Conservation (phyloP, 2,329 filamentous ascomycete genomes). For the Monosporascus ibericus region DNA sequence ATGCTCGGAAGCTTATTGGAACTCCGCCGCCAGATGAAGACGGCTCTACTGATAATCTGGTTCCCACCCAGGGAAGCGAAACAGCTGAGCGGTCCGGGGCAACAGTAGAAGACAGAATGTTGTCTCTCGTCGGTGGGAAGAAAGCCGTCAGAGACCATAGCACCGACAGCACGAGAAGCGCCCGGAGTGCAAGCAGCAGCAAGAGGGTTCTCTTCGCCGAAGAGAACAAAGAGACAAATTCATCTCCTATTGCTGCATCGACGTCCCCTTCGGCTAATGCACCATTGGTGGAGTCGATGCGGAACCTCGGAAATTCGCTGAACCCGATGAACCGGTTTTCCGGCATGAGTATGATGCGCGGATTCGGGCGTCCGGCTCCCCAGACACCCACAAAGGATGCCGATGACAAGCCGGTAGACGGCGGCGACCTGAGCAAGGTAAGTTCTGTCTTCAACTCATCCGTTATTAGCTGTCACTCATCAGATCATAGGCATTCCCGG, state of each 20-base stretch:
- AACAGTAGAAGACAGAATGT: constrained; percentile 55
- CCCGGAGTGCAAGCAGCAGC: constrained; percentile 51
- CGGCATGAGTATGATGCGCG: constrained; percentile 66
- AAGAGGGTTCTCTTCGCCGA: constrained; percentile 51
- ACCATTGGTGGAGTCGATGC: constrained; percentile 71
- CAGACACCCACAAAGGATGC: constrained; percentile 32
- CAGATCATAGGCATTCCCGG: constrained; percentile 49
- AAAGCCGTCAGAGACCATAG: constrained; percentile 62
- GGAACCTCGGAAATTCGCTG: constrained; percentile 70
- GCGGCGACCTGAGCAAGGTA: constrained; percentile 53
- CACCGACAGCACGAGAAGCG: constrained; percentile 65
- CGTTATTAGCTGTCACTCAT: constrained; percentile 2
- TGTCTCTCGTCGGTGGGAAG: constrained; percentile 66
- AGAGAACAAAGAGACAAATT: constrained; percentile 34
- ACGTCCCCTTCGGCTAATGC: constrained; percentile 38
- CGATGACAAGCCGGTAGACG: constrained; percentile 34
- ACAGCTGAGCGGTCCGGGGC: constrained; percentile 27
- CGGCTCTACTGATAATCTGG: constrained; percentile 51
- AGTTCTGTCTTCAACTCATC: constrained; percentile 15
- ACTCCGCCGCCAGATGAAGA: constrained; percentile 61
- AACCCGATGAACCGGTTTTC: constrained; percentile 79
- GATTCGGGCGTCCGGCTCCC: constrained; percentile 58
- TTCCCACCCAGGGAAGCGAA: constrained; percentile 40
- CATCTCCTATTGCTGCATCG: constrained; percentile 23
- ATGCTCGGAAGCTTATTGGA: constrained; percentile 82